These are phyloP conservation scores for Candida peoriensis DNA, from an alignment of 805 yeast species.

Conservation along the genomic window DNA sequence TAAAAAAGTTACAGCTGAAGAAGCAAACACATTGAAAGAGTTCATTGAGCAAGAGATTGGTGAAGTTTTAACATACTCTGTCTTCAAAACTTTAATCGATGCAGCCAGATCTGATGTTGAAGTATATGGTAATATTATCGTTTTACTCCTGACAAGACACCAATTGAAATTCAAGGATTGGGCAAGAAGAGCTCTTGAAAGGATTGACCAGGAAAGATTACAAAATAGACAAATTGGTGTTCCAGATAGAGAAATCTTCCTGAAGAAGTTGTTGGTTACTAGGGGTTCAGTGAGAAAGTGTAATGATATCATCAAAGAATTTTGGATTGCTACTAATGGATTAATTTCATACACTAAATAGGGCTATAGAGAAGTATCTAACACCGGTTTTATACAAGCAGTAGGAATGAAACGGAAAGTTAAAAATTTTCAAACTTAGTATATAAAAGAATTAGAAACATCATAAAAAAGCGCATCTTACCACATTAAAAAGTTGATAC, in stretches of 20 bases:
- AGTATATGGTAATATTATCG: constrained; percentile 46
- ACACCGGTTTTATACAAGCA: no score
- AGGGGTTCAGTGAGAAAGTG: constrained; percentile 58
- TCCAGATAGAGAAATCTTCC: constrained; percentile 36
- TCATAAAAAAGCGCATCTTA: no score
- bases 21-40: constrained; percentile 30
- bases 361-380: no score
- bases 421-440: neutral
- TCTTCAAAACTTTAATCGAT: constrained; percentile 42
- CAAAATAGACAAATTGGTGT: constrained; percentile 22
- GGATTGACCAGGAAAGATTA: constrained; percentile 25
- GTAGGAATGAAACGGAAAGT: no score
- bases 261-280: constrained; percentile 53
- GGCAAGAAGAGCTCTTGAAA: constrained; percentile 31
- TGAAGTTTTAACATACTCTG: constrained; percentile 27
- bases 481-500: no score
- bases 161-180: constrained; percentile 46
- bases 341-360: constrained; percentile 25
- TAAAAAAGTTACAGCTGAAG: constrained; percentile 40
- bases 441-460: neutral
- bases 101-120: constrained; percentile 57
- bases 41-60: constrained; percentile 28
- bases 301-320: constrained; percentile 50
- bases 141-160: constrained; percentile 43
- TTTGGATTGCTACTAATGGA: constrained; percentile 63